Evolutionary conservation across 495 filamentous ascomycete genomes (phyloP), one percentile per base, ranked within the genome.

Genomic region (Daldinia bambusicola): DNA sequence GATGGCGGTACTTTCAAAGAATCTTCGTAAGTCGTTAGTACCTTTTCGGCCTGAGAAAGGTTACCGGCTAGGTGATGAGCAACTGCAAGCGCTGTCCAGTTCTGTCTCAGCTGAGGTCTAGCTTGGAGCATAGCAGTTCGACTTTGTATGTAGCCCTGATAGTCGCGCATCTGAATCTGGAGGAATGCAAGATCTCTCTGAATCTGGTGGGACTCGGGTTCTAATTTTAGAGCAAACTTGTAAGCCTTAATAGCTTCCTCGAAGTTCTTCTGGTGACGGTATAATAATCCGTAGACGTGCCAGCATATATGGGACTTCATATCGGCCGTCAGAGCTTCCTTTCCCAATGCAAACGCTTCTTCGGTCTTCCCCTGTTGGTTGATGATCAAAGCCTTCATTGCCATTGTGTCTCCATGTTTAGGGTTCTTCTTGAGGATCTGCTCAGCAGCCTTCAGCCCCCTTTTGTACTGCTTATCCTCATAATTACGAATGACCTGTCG

Each of bases 281-380:
- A 98, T 41, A 99, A 86, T 65, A 99, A 82, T n/a, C 95, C 95
- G 75, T 98, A 98, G 40, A 99, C 96, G 80, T 99, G 95, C 95
- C 95, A 99, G 83, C 94, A 98, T 72, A 98, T 93, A 80, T 98
- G 96, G 68, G 94, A 97, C 81, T 94, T 97, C 94, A 98, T 98
- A 74, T 98, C 94, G 68, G 94, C 92, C 55, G 88, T 91, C 50
- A 99, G 84, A 52, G 95, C 95, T 62, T 92, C 86, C 83, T 97
- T 98, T 69, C 92, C 95, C 59, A 99, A 85, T 34, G 87, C 88
- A 78, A 98, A 98, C 0, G 95, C 95, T 83, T 99, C 95, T 51
- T 97, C 92, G 18, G 89, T 87, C 81, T 96, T 93, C 63, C 94
- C 93, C 77, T 92, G 89, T 43, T 90, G 89, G 79, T 97, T 98